Evolutionary conservation across 2,329 filamentous ascomycete species (phyloP).

Genomic region (Rutstroemia sp.): DNA sequence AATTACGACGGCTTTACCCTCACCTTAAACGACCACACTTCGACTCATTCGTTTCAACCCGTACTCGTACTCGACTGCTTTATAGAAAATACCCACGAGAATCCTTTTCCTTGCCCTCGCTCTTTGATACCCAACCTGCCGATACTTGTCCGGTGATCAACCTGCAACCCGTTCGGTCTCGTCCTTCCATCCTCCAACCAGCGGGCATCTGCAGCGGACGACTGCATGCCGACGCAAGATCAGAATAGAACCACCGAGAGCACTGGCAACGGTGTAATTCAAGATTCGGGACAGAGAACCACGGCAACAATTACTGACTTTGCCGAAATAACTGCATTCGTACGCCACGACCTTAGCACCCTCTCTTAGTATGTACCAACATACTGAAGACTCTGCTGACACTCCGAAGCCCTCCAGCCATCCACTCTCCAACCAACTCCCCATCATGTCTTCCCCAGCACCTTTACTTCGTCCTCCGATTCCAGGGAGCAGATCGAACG

Average conservation of each 20-base stretch:
- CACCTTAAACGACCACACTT: too few species aligned
- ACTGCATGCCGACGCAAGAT: slow-evolving; percentile 23
- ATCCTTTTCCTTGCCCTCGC: neutral
- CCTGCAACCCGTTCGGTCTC: neutral
- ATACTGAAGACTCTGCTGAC: slow-evolving; percentile 16
- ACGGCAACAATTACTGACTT: slow-evolving; percentile 1
- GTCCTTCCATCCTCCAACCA: slow-evolving; percentile 2
- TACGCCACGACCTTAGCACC: slow-evolving; percentile 11
- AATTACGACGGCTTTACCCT: slow-evolving; percentile 1
- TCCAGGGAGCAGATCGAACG: slow-evolving; percentile 26
- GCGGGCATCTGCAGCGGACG: slow-evolving; percentile 18
- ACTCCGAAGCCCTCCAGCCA: slow-evolving; percentile 15
- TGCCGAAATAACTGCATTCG: slow-evolving; percentile 12
- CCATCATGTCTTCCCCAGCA: slow-evolving; percentile 31
- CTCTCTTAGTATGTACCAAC: slow-evolving; percentile 2
- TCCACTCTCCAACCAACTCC: slow-evolving; percentile 13
- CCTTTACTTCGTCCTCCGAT: slow-evolving; percentile 31
- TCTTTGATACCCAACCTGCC: neutral
- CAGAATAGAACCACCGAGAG: slow-evolving; percentile 16
- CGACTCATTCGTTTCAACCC: too few species aligned
- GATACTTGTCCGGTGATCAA: neutral
- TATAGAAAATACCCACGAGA: neutral
- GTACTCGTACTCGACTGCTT: neutral
- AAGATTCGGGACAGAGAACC: slow-evolving; percentile 10
- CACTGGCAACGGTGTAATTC: slow-evolving; percentile 17